These are phyloP conservation scores for Globisporangium barbulae DNA, from an alignment of 352 stramenopile genomes.

Conservation along the genomic window DNA sequence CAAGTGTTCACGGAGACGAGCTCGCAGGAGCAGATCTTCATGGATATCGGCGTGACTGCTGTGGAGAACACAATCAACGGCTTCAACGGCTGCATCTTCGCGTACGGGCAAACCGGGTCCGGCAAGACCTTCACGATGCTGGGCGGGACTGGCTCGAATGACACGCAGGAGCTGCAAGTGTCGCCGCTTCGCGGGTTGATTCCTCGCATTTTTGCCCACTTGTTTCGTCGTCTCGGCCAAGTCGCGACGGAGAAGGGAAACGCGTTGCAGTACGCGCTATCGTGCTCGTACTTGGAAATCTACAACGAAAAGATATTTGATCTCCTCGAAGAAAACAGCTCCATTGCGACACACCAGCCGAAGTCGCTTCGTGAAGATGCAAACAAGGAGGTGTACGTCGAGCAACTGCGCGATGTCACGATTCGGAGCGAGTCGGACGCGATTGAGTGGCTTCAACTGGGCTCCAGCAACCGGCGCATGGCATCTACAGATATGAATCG, in stretches of 20 bases:
- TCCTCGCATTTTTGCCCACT: constrained; percentile 78
- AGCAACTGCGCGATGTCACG: constrained; percentile 63
- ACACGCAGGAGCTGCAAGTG: constrained; percentile 42
- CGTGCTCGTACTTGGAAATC: constrained; percentile 89
- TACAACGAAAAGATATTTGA: constrained; percentile 92
- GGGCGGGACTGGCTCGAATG: constrained; percentile 29
- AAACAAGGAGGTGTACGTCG: constrained; percentile 78
- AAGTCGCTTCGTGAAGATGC: constrained; percentile 78
- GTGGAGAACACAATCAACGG: constrained; percentile 82
- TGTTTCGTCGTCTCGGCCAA: constrained; percentile 62
- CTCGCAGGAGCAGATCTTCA: constrained; percentile 79
- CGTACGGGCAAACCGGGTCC: constrained; percentile 86
- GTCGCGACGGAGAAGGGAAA: constrained; percentile 40
- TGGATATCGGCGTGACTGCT: constrained; percentile 62
- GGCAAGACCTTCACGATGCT: constrained; percentile 91
- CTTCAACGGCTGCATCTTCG: constrained; percentile 90
- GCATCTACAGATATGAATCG: constrained; percentile 97
- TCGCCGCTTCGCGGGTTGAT: constrained; percentile 70
- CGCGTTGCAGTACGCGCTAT: constrained; percentile 54
- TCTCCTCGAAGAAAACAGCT: constrained; percentile 61
- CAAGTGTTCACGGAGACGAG: constrained; percentile 67
- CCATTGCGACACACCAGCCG: constrained; percentile 36
- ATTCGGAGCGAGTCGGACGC: constrained; percentile 64
- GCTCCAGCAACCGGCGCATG: constrained; percentile 89
- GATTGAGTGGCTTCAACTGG: constrained; percentile 70